Evolutionary conservation across 2,329 filamentous ascomycete genomes (phyloP), one percentile per base, ranked within the genome.

Genomic region (Fusarium caatingaense): DNA sequence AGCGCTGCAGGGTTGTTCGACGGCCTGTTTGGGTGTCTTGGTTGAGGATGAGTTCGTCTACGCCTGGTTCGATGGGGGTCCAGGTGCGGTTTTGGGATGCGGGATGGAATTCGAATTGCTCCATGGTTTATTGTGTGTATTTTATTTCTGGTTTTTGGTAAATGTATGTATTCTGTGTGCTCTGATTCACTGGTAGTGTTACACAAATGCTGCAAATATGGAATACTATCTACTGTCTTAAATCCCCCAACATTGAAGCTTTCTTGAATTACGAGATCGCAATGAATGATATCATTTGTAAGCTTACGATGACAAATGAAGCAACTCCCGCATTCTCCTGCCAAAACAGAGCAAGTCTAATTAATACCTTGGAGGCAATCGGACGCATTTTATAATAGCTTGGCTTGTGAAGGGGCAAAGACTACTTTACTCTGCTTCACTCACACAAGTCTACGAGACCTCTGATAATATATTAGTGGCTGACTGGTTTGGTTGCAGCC

Each of bases 41-140:
- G 64, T 82, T 81, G 40, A 81, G 71, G 4, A 77, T 42, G 61
- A 81, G 70, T 57, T 81, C 78, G 64, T 78, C 77, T 53, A 82
- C 77, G 32, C 77, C 77, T 23, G 77, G 71, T 8, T 76, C 76
- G 32, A 80, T 68, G 15, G 74, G 44, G 10, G 51, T 49, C 75
- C 76, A 77, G 28, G 47, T 28, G 49, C 71, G 72, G 45, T 57
- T 47, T 44, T 65, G 54, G 20, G 55, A 60, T 21, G 74, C 69
- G 60, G 69, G 47, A 51, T 76, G 76, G 50, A 76, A 75, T 56
- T 75, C 75, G 56, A 76, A 73, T 48, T 75, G 71, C 44, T 78
- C 74, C 74, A 76, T 74, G 16, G n/a, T 28, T 23, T 34, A 30
- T 44, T 46, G 11, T 37, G 5, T 34, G 16, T 34, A 3, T n/a